Evolutionary conservation across 2,329 filamentous ascomycete genomes (phyloP).

Genomic region (Aspergillus pseudoglaucus): DNA sequence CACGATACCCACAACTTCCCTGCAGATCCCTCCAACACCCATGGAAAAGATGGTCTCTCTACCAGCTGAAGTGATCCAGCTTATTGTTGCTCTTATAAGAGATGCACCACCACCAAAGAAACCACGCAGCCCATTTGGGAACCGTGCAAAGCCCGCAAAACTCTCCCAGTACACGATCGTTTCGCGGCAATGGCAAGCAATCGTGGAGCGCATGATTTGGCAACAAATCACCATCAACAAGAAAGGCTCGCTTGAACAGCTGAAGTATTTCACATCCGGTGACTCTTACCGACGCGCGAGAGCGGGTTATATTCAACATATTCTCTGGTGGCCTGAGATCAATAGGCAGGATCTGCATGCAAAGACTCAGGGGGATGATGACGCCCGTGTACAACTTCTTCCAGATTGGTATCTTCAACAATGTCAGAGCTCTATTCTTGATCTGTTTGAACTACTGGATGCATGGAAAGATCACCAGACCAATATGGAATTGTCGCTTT

Average conservation of each 20-base stretch:
- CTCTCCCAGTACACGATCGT: neutral
- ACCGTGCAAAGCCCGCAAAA: neutral
- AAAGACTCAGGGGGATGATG: neutral
- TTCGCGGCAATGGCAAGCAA: neutral
- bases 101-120: neutral
- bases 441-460: neutral
- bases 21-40: neutral
- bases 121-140: neutral
- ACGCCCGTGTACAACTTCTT: neutral
- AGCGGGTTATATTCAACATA: neutral
- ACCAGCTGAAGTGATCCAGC: neutral
- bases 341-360: neutral
- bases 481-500: constrained; percentile 1
- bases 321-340: neutral
- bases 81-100: neutral
- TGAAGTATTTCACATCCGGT: neutral
- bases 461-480: neutral
- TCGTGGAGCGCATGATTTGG: neutral
- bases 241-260: neutral
- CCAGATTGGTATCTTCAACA: neutral
- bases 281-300: neutral
- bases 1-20: neutral
- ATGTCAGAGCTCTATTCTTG: neutral
- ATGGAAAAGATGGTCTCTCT: neutral
- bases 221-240: neutral